Base-by-base conservation (phyloP, 345 rosid species). In the Clausena lansium region DNA sequence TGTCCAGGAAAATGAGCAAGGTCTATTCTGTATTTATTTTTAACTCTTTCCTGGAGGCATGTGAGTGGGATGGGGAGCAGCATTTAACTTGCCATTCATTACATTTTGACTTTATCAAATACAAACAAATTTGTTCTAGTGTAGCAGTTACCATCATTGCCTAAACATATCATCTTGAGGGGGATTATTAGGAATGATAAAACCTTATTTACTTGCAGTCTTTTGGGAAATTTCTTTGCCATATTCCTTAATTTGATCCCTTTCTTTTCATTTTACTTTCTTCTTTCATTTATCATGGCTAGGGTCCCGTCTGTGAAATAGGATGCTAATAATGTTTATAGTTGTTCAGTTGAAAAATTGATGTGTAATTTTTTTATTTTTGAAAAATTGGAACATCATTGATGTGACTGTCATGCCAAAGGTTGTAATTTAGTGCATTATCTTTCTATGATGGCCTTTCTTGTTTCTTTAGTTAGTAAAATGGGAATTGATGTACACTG, bases 1-100 rank as follows among this genome's bases (percentile, higher is more conserved):
- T 60, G 59, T 72, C 70, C 86, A 47, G 69, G 69, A 80, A 64
- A 83, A 76, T 82, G 86, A 74, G 71, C 88, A 63, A 88, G 97
- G 94, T 91, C 74, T 25, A 11, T 59, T 54, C 54, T 28, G 58
- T 52, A 25, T 32, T 28, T 45, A 76, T 28, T 41, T 15, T 60
- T 36, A 39, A 38, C 0, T 59, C 3, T 17, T 72, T 35, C 20
- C 30, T 9, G 65, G 22, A 65, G n/a, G 35, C 57, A 25, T 14
- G 72, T 24, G 25, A 4, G 15, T 9, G 11, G 33, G 32, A 36
- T 45, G 15, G 10, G 50, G 50, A 7, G 50, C 32, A 30, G 50
- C 41, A n/a, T 47, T 70, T 47, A n/a, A 58, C 52, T 59, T 35
- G 4, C n/a, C 66, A 57, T 24, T 13, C 22, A 55, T 20, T 35